Evolutionary conservation across 345 rosid genomes (phyloP).

Genomic region (Eucalyptus globulus): DNA sequence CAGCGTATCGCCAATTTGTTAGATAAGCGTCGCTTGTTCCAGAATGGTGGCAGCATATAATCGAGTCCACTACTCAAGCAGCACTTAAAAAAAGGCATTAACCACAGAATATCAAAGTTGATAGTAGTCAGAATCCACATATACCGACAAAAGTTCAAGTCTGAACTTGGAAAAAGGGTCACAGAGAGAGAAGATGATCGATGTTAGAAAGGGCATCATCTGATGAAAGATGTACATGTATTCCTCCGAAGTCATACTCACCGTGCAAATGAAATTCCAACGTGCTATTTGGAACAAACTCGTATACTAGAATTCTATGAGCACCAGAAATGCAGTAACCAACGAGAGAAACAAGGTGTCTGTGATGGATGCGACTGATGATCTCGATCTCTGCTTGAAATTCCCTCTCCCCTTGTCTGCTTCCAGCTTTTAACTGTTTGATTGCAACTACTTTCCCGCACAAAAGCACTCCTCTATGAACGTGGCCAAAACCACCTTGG

Average conservation of each 20-base stretch:
- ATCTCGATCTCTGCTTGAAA: constrained; percentile 52
- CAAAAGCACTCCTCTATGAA: constrained; percentile 50
- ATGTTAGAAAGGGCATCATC: neutral
- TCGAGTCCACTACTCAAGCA: neutral
- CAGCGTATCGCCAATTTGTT: neutral
- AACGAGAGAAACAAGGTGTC: constrained; percentile 26
- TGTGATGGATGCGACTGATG: constrained; percentile 54
- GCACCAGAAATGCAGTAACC: constrained; percentile 32
- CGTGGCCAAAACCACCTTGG: constrained; percentile 75
- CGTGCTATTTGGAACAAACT: constrained; percentile 57
- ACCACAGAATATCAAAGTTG: neutral
- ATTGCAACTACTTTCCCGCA: constrained; percentile 47
- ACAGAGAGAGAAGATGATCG: neutral
- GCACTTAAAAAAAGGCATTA: neutral
- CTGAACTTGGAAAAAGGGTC: neutral
- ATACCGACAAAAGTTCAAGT: neutral
- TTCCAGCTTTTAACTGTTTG: constrained; percentile 46
- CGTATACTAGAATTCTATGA: constrained; percentile 54
- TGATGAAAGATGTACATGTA: neutral
- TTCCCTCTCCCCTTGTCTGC: constrained; percentile 56
- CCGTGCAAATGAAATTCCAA: constrained; percentile 61
- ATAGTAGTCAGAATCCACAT: neutral
- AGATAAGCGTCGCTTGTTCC: neutral
- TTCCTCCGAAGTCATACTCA: constrained; percentile 2
- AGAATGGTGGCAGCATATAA: neutral